phyloP scores from a whole-genome alignment of 2,329 filamentous ascomycete species.

The Mycosphaerella sp. region DNA sequence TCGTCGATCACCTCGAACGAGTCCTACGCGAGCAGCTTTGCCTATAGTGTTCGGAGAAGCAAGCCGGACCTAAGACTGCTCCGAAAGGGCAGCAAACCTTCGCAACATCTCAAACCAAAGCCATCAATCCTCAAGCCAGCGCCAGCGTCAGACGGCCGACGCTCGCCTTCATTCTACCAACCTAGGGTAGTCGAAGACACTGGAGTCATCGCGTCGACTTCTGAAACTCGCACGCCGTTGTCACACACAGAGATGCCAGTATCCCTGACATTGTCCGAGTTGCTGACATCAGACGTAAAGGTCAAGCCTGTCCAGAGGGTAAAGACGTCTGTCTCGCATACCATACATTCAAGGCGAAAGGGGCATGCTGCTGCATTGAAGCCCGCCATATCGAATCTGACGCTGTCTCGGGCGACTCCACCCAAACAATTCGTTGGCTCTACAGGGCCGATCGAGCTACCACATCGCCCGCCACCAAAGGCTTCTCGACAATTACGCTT shows the following conservation, averaged over 20 bases:
- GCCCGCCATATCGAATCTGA: not conserved
- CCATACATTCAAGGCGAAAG: not conserved
- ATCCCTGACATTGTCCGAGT: slow-evolving; percentile 12
- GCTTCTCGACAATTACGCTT: slow-evolving; percentile 13
- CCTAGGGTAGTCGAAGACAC: slow-evolving; percentile 30
- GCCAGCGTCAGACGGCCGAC: slow-evolving; percentile 1
- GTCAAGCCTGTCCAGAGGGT: slow-evolving; percentile 14
- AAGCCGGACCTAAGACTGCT: slow-evolving; percentile 25
- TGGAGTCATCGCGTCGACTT: slow-evolving; percentile 15
- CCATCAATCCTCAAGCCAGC: slow-evolving; percentile 1
- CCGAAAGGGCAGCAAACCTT: slow-evolving; percentile 28
- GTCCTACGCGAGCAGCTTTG: slow-evolving; percentile 29
- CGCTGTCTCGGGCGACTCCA: not conserved
- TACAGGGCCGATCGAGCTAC: not conserved
- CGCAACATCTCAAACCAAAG: slow-evolving; percentile 24
- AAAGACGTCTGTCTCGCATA: slow-evolving; percentile 10
- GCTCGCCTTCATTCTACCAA: slow-evolving; percentile 25
- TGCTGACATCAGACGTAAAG: slow-evolving; percentile 7
- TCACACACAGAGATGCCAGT: slow-evolving; percentile 7
- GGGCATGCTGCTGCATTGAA: not conserved
- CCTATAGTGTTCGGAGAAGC: slow-evolving; percentile 21
- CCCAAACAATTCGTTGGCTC: not conserved
- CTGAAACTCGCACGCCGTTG: slow-evolving; percentile 6
- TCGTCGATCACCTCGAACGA: slow-evolving; percentile 16
- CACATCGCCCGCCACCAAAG: not conserved